Conservation (phyloP, 805 yeast species). For the Myxozyma udenii region DNA sequence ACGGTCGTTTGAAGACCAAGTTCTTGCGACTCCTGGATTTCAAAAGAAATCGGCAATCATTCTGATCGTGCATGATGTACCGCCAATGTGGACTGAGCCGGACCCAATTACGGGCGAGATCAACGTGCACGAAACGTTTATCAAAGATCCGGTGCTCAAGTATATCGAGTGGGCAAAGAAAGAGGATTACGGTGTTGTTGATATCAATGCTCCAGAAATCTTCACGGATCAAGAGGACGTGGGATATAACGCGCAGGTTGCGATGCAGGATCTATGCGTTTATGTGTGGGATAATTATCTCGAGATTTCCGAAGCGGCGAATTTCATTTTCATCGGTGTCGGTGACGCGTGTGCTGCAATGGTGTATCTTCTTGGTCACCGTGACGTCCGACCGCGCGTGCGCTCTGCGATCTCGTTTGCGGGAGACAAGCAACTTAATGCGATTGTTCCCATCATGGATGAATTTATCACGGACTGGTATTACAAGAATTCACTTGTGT, state of each 20-base stretch:
- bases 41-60: conserved; percentile 57
- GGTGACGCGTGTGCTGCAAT: conserved; percentile 88
- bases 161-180: conserved; percentile 66
- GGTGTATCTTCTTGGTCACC: conserved; percentile 82
- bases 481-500: conserved; percentile 77
- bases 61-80: conserved; percentile 81
- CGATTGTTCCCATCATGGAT: conserved; percentile 81
- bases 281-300: conserved; percentile 90
- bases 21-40: conserved; percentile 68
- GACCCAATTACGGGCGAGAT: conserved; percentile 78
- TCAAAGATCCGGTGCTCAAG: conserved; percentile 69
- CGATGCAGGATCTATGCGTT: conserved; percentile 72
- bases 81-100: conserved; percentile 84
- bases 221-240: conserved; percentile 46
- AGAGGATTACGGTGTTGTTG: conserved; percentile 72
- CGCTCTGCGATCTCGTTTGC: conserved; percentile 64
- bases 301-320: conserved; percentile 66
- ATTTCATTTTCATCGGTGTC: conserved; percentile 75
- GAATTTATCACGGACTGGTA: conserved; percentile 91
- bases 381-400: conserved; percentile 62
- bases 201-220: conserved; percentile 71
- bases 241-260: conserved; percentile 43
- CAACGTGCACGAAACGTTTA: conserved; percentile 66
- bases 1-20: conserved; percentile 56
- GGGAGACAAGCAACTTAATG: conserved; percentile 65